phyloP scores from a whole-genome alignment of 2,329 filamentous ascomycete genomes.

The Fusarium drepaniforme region DNA sequence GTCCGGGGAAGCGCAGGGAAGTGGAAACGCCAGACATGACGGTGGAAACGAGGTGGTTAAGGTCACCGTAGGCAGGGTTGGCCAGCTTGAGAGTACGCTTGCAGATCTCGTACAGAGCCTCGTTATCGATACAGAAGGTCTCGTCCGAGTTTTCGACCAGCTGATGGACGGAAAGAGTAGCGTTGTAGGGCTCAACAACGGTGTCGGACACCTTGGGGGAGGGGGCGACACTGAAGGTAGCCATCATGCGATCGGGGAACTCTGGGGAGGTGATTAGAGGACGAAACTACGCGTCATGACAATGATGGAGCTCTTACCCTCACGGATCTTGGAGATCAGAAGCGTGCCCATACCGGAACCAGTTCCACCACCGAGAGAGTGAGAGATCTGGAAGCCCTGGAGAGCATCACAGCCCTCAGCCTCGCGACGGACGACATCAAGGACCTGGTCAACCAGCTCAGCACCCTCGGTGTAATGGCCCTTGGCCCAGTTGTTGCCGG shows the following conservation, averaged over 20 bases:
- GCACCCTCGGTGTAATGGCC: slow-evolving; percentile 2
- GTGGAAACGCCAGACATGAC: neutral
- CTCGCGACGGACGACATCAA: neutral
- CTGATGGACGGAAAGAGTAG: neutral
- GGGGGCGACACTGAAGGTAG: neutral
- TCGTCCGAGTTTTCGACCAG: neutral
- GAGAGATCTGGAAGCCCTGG: slow-evolving; percentile 1
- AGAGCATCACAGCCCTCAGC: slow-evolving; percentile 1
- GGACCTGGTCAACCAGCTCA: slow-evolving; percentile 2
- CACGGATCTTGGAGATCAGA: slow-evolving; percentile 3
- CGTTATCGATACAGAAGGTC: slow-evolving; percentile 1
- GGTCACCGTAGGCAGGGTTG: neutral
- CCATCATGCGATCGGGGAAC: neutral
- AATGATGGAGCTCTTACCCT: neutral
- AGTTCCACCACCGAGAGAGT: neutral
- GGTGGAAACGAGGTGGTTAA: slow-evolving; percentile 1
- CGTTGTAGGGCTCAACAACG: slow-evolving; percentile 1
- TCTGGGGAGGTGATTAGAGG: neutral
- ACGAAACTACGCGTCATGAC: neutral
- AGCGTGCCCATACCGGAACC: neutral
- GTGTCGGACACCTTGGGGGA: neutral
- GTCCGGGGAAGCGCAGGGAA: neutral
- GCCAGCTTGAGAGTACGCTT: slow-evolving; percentile 1
- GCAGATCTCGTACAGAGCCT: slow-evolving; percentile 1
- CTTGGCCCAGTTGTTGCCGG: slow-evolving; percentile 3